Percentiles rank a stretch among this genome's conserved stretches.
Evolutionary conservation across 352 stramenopile genomes (phyloP).

Genomic region (Phytophthora macrochlamydospora): DNA sequence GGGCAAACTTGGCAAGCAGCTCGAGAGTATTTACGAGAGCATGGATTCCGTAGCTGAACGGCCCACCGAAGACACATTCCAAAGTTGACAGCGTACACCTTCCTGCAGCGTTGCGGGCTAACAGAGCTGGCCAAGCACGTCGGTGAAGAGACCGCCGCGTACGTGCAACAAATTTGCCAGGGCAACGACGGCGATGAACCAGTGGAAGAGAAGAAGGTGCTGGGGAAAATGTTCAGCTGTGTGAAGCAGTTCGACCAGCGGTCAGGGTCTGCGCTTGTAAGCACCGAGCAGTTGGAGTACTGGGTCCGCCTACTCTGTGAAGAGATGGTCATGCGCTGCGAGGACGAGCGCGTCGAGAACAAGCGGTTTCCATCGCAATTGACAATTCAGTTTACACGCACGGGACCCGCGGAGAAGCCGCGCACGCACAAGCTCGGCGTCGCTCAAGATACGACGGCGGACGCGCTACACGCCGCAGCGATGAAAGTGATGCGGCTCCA

Average conservation of each 20-base stretch:
- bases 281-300: conserved; percentile 69
- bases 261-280: conserved; percentile 46
- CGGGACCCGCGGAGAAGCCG: conserved; percentile 46
- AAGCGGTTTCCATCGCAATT: conserved; percentile 75
- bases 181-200: conserved; percentile 74
- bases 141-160: conserved; percentile 63
- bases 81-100: conserved; percentile 44
- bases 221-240: conserved; percentile 69
- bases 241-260: conserved; percentile 85
- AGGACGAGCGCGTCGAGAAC: conserved; percentile 81
- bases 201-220: conserved; percentile 71
- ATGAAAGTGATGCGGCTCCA: conserved; percentile 61
- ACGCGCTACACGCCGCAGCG: conserved; percentile 57
- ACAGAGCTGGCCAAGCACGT: conserved; percentile 57
- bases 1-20: conserved; percentile 75
- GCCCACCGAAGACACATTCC: conserved; percentile 10
- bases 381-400: conserved; percentile 55
- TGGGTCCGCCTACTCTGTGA: conserved; percentile 76
- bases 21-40: conserved; percentile 65
- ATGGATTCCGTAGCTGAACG: conserved; percentile 17
- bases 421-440: conserved; percentile 56
- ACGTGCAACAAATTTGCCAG: conserved; percentile 61
- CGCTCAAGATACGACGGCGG: conserved; percentile 57
- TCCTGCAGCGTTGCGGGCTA: conserved; percentile 61
- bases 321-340: conserved; percentile 78